Evolutionary conservation across 352 stramenopile species (phyloP).

Genomic region (Phytopythium litorale): DNA sequence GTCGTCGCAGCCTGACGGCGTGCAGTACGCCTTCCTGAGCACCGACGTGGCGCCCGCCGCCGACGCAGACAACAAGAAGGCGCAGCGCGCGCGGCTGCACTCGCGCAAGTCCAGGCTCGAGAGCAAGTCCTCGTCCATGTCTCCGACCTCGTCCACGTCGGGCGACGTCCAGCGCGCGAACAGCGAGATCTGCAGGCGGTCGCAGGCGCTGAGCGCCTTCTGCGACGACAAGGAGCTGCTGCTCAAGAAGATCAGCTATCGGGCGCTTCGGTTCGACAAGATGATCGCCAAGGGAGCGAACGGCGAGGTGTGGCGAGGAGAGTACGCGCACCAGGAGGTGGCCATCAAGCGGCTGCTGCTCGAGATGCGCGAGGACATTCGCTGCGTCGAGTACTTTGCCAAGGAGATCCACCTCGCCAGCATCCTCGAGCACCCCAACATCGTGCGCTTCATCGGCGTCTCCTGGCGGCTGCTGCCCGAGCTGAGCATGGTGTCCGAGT

Average conservation of each 20-base stretch:
- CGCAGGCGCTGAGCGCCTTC: neutral
- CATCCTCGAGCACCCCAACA: conserved; percentile 44
- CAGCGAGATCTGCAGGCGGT: conserved; percentile 1
- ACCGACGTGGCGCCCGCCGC: neutral
- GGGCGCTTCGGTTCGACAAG: conserved; percentile 6
- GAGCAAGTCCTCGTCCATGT: neutral
- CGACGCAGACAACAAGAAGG: neutral
- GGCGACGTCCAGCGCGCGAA: conserved; percentile 5
- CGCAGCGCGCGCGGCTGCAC: neutral
- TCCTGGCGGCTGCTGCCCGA: conserved; percentile 43
- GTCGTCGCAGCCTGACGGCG: neutral
- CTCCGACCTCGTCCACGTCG: neutral
- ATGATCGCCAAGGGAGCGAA: conserved; percentile 14
- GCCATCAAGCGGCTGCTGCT: conserved; percentile 44
- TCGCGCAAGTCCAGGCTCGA: neutral
- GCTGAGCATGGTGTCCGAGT: conserved; percentile 46
- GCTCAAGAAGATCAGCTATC: conserved; percentile 13
- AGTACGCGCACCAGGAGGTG: conserved; percentile 36
- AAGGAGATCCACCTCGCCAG: conserved; percentile 44
- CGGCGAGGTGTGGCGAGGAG: conserved; percentile 53
- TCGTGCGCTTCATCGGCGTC: conserved; percentile 45
- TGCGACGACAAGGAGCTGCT: conserved; percentile 12
- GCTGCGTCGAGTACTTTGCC: conserved; percentile 20
- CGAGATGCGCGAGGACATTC: neutral
- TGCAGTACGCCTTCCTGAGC: neutral